These are phyloP conservation scores for Sugiyamaella smithiae DNA, from an alignment of 805 yeast species.

Conservation along the genomic window DNA sequence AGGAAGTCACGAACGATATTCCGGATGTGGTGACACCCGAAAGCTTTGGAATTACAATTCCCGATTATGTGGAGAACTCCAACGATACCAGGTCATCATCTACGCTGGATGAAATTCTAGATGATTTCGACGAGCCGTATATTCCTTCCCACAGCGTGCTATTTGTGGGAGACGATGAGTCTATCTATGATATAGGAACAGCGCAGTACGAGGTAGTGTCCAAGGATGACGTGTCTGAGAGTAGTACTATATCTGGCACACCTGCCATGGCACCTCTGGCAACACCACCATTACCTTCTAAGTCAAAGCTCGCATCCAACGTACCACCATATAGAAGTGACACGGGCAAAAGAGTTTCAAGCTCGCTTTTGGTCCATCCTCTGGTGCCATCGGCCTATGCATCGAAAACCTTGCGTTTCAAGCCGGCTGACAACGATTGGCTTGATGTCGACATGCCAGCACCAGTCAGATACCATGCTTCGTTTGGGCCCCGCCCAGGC, in stretches of 20 bases:
- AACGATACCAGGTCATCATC: constrained; percentile 26
- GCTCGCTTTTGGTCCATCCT: constrained; percentile 19
- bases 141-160: constrained; percentile 1
- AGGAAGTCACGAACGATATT: not conserved
- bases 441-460: constrained; percentile 10
- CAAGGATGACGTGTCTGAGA: not conserved
- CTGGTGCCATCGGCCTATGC: constrained; percentile 17
- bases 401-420: constrained; percentile 18
- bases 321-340: not conserved
- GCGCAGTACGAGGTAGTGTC: not conserved
- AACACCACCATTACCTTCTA: not conserved
- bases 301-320: not conserved
- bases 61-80: not conserved
- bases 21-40: not conserved
- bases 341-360: not conserved
- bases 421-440: constrained; percentile 26
- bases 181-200: not conserved
- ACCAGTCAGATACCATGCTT: constrained; percentile 9
- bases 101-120: constrained; percentile 27
- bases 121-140: constrained; percentile 22
- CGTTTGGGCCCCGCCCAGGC: constrained; percentile 5
- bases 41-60: constrained; percentile 1
- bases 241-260: not conserved
- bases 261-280: not conserved
- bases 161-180: not conserved